Conservation (phyloP, 23 red algal genomes). For the Chondrus crispus region DNA sequence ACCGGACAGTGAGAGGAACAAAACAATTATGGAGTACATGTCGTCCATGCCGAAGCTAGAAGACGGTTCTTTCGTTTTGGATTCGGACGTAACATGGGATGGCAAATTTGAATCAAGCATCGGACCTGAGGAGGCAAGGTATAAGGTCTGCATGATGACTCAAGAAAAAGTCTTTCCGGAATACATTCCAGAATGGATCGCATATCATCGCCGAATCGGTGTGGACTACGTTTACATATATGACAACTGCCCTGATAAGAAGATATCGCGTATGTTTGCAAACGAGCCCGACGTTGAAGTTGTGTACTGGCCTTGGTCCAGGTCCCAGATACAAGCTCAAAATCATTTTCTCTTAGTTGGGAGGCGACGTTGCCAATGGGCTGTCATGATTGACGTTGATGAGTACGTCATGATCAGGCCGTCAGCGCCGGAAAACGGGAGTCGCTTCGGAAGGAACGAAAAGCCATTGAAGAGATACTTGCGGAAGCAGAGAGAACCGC, state of each 20-base stretch:
- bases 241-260: conserved; percentile 5
- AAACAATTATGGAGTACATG: neutral
- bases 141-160: conserved; percentile 39
- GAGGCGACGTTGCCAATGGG: conserved; percentile 54
- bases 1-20: neutral
- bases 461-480: conserved; percentile 26
- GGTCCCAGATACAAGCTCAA: conserved; percentile 45
- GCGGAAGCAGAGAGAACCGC: neutral
- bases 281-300: conserved; percentile 29
- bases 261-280: neutral
- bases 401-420: conserved; percentile 25
- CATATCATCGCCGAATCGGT: conserved; percentile 57
- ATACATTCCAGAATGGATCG: conserved; percentile 38
- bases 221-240: conserved; percentile 57
- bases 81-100: neutral
- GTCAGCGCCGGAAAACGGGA: neutral
- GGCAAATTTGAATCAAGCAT: neutral
- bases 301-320: conserved; percentile 51
- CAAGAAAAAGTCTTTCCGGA: conserved; percentile 33
- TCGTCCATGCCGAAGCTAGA: neutral
- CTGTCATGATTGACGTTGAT: conserved; percentile 43
- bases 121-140: neutral
- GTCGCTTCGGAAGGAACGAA: no score
- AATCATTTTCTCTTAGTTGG: conserved; percentile 34
- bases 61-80: conserved; percentile 12